Evolutionary conservation across 768 basidiomycete species (phyloP), one percentile per base, ranked within the genome.

Genomic region (Podaxis sp.): DNA sequence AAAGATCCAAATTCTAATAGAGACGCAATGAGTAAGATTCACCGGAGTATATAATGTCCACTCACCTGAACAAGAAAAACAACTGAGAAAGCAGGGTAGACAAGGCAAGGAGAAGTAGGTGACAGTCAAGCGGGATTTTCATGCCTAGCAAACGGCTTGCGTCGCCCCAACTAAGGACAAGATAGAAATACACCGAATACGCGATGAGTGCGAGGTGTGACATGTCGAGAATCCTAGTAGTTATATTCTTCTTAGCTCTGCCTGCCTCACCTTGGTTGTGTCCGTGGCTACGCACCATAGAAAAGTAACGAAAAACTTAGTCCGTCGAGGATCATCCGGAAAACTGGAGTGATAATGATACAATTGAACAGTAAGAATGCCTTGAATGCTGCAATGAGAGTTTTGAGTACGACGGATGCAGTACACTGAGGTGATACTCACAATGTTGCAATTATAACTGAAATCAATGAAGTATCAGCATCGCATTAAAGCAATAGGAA

Each of bases 161-260:
- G 40, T 66, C 54, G 10, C 65, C 68, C 61, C 66, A 67, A 46
- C 57, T 60, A 40, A 37, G 21, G 54, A 69, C 57, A 42, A 69
- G 68, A 47, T 67, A 69, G 48, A 66, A 59, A 42, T 67, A 69
- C 18, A 50, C 40, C 6, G 66, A 28, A 38, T 69, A 61, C 21
- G 61, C 61, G 25, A 69, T 64, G 16, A 67, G 52, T 4, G 61
- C 21, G 7, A 67, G 62, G 36, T 69, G 66, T 10, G 28, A 51
- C 42, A 65, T 32, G 57, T 67, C 66, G 4, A 69, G 55, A 25
- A 57, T 56, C 66, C 67, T 68, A 54, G 5, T 9, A 54, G 13
- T 16, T 10, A 1, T 16, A 25, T 5, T 4, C 3, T 50, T 25
- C 13, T 36, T n/a, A 37, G 3, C 16, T 25, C 46, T 16, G 6